These are phyloP conservation scores for Talaromyces verruculosus DNA, from an alignment of 2,329 filamentous ascomycete genomes.

Conservation along the genomic window DNA sequence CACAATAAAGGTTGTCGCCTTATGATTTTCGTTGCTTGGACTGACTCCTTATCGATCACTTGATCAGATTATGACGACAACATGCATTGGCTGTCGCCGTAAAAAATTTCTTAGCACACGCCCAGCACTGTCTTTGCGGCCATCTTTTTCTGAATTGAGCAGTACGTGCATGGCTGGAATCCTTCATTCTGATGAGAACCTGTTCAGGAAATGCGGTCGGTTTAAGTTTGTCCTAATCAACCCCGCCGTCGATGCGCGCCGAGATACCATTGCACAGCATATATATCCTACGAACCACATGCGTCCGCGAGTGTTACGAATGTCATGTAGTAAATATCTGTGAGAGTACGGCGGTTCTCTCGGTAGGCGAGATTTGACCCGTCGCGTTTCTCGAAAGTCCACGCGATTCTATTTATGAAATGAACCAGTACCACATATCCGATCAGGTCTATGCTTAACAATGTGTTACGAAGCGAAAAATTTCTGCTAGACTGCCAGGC, in stretches of 20 bases:
- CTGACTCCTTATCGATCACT: conserved; percentile 1
- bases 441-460: background rate
- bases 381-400: background rate
- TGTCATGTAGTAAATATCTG: background rate
- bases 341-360: background rate
- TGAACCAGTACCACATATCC: background rate
- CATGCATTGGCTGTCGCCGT: background rate
- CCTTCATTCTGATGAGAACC: too few relatives aligned
- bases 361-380: background rate
- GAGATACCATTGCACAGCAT: background rate
- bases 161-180: background rate
- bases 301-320: background rate
- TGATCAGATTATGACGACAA: conserved; percentile 15
- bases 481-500: too few relatives aligned
- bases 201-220: background rate
- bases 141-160: conserved; percentile 3
- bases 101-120: background rate
- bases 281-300: background rate
- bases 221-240: background rate
- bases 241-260: background rate
- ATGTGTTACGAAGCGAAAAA: background rate
- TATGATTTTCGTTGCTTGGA: background rate
- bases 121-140: background rate
- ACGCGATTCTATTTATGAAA: background rate
- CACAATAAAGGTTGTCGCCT: background rate